Conservation (phyloP, 306 rosid species). For the Delonix regia region DNA sequence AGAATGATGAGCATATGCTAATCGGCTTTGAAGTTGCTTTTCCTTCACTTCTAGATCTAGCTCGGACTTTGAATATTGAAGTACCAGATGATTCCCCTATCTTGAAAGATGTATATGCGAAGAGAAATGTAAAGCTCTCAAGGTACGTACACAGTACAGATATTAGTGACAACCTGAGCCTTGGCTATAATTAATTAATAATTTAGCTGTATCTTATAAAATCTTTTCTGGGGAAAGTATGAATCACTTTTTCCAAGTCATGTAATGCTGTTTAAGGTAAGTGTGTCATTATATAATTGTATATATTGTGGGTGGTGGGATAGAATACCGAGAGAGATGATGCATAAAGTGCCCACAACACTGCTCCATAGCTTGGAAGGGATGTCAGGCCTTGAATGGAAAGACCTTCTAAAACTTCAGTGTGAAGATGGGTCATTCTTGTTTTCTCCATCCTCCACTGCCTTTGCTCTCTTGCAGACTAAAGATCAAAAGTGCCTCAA, state of each 20-base stretch:
- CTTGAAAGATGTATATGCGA: conserved; percentile 60
- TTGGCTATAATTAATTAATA: no score
- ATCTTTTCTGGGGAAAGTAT: neutral
- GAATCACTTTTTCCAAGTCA: neutral
- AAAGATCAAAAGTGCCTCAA: conserved; percentile 66
- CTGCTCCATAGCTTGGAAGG: conserved; percentile 96
- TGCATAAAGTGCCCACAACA: conserved; percentile 88
- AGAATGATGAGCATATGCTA: conserved; percentile 83
- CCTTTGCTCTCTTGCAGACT: conserved; percentile 81
- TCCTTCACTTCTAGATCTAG: conserved; percentile 82
- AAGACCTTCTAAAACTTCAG: conserved; percentile 78
- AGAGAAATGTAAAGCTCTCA: conserved; percentile 68
- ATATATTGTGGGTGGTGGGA: neutral
- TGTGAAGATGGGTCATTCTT: conserved; percentile 86
- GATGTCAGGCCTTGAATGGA: conserved; percentile 80
- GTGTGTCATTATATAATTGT: neutral
- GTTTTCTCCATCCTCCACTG: conserved; percentile 93
- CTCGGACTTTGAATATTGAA: conserved; percentile 58
- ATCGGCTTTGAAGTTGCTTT: conserved; percentile 96
- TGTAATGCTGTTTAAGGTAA: conserved; percentile 40
- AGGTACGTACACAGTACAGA: conserved; percentile 43
- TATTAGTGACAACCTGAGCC: neutral
- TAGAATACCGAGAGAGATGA: conserved; percentile 86
- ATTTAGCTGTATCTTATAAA: neutral
- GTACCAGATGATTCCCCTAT: conserved; percentile 58